Base-by-base conservation (phyloP, 495 filamentous ascomycete genomes). In the Penicillium simplicissimum region DNA sequence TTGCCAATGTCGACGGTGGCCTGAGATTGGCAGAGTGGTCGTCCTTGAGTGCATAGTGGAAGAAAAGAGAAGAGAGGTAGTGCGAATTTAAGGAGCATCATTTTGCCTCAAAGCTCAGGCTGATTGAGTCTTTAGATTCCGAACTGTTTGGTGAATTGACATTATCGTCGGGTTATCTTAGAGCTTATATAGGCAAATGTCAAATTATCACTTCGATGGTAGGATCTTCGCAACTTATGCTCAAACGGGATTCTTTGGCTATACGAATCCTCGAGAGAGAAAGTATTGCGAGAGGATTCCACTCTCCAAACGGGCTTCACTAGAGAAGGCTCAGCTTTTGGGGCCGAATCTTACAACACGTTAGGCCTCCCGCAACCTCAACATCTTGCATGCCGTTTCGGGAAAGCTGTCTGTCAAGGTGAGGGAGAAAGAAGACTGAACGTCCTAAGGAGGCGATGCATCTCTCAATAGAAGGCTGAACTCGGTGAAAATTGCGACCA, bases 341-440 rank as follows among this genome's bases (percentile, higher is more conserved):
- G 52, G 21, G 25, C 45, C 23, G n/a, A 49, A 49, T 31, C 23
- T 49, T 49, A 54, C 52, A 38, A 13, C 2, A 11, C 34, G n/a
- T 34, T 25, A 54, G 52, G 52, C 52, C 37, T 7, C 52, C 52
- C 34, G 19, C 23, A 43, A 37, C 23, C 23, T 25, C 23, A 25
- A 31, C 57, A 45, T 53, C 48, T 35, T 59, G 48, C 57, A 59
- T 59, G 10, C 57, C 57, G 38, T 34, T 59, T 59, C 9, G 28
- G 49, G 57, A 53, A 40, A 54, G 7, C 33, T 5, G 52, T 38
- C 35, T 23, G 11, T 52, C 45, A 4, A 52, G 14, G 14, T 35
- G 11, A 38, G 25, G 5, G 21, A 38, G 28, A 53, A 45, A 17
- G 33, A 37, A 54, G 23, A 4, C 13, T 1, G 14, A 14, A n/a